These are phyloP conservation scores for Aureobasidium sp. DNA, from an alignment of 2,329 filamentous ascomycete genomes.

Conservation along the genomic window DNA sequence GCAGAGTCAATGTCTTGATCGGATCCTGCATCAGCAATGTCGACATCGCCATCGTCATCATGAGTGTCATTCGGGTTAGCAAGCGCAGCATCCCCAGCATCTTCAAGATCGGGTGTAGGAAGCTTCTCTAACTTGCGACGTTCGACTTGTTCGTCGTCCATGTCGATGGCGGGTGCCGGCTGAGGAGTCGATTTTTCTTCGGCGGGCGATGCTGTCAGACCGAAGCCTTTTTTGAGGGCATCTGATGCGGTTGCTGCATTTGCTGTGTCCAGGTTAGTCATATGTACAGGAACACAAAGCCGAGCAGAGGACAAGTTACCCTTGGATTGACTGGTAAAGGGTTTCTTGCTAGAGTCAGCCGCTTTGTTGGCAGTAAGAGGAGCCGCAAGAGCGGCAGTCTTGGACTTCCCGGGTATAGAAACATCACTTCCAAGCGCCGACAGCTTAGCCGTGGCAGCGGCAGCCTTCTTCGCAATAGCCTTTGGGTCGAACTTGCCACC, in stretches of 20 bases:
- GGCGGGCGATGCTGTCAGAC: slow-evolving; percentile 58
- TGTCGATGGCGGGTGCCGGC: slow-evolving; percentile 60
- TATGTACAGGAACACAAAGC: no score
- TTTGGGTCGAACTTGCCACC: slow-evolving; percentile 77
- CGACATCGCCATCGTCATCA: slow-evolving; percentile 55
- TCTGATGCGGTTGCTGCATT: background rate
- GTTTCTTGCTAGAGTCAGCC: slow-evolving; percentile 15
- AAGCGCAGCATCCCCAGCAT: slow-evolving; percentile 38
- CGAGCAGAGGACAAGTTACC: background rate
- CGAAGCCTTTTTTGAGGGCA: slow-evolving; percentile 50
- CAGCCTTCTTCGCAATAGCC: slow-evolving; percentile 70
- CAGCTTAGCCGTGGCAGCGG: slow-evolving; percentile 43
- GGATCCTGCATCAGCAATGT: slow-evolving; percentile 66
- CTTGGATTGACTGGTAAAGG: background rate
- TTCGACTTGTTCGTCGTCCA: slow-evolving; percentile 80
- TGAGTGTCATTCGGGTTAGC: slow-evolving; percentile 40
- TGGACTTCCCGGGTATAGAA: slow-evolving; percentile 39
- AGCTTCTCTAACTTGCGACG: slow-evolving; percentile 87
- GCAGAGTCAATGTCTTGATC: slow-evolving; percentile 85
- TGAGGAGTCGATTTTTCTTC: slow-evolving; percentile 50
- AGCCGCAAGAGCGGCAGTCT: slow-evolving; percentile 32
- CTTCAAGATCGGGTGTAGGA: slow-evolving; percentile 60
- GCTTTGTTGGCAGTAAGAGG: slow-evolving; percentile 30
- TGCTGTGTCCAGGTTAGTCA: background rate
- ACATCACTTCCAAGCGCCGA: slow-evolving; percentile 49